Evolutionary conservation across 306 rosid genomes (phyloP), one percentile per base, ranked within the genome.

Genomic region (Echinosophora koreensis): DNA sequence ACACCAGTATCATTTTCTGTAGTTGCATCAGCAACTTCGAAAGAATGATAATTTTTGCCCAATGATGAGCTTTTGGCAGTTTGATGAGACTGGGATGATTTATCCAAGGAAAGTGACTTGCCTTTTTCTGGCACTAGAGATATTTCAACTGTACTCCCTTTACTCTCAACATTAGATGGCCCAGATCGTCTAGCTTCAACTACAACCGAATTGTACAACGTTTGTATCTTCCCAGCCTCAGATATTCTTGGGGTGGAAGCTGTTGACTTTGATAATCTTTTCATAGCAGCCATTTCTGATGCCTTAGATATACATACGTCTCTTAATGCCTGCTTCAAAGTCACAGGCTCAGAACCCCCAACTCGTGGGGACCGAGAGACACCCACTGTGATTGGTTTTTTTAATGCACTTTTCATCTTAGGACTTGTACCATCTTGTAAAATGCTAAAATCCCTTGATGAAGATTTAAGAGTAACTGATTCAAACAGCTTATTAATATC

Each of bases 231-330:
- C 64, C 99, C 99, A 49, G 90, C 98, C 88, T 96, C 99, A 0
- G 99, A 96, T 79, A 80, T 67, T 84, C 96, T 84, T 46, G 97
- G 82, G 82, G 97, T 84, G 76, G 85, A 85, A 77, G 85, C 79
- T 47, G 94, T 77, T 52, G 90, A 84, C 88, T 96, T 92, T 41
- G 99, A 91, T 79, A 93, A 86, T 42, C 99, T 90, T 73, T 86
- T 92, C 88, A 86, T 88, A 46, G 98, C 96, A 81, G 99, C 99
- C 98, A 96, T 87, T 90, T 96, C 99, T 12, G 99, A 92, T 60
- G 99, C 99, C 95, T 91, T 96, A 5, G 99, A 89, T 87, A 96
- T 85, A 71, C 93, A 89, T 32, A 89, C 82, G 81, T 96, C 99
- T 81, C 99, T 89, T 38, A 96, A 81, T 27, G 99, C 99, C 77